A percentile compares a stretch with the other conserved stretches of the same genome.
phyloP scores from a whole-genome alignment of 306 rosid species.

The Vicia faba region DNA sequence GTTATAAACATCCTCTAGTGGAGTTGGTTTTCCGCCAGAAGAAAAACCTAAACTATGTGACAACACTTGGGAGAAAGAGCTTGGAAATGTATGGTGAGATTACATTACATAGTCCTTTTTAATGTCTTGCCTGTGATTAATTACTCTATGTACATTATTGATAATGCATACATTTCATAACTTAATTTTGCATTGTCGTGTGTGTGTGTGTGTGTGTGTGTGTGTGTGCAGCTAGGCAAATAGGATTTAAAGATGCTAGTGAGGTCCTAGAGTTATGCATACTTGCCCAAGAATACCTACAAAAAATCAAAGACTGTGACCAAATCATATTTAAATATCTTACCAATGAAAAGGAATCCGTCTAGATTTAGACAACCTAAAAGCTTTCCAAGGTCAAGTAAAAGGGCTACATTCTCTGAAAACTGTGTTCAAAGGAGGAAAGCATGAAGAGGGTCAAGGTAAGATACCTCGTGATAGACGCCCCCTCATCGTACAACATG shows the following conservation, averaged over 20 bases:
- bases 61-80: slow-evolving; percentile 75
- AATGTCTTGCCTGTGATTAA: no score
- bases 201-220: no score
- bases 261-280: slow-evolving; percentile 61
- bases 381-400: no score
- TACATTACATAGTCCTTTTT: slow-evolving; percentile 38
- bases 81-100: slow-evolving; percentile 99
- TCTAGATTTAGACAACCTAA: no score
- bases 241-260: slow-evolving; percentile 60
- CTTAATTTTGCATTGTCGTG: background rate
- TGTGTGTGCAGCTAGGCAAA: slow-evolving; percentile 60
- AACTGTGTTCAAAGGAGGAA: no score
- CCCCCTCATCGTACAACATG: no score
- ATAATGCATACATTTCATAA: no score
- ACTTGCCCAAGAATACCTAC: slow-evolving; percentile 60
- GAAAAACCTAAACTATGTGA: slow-evolving; percentile 84
- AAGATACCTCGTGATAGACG: no score
- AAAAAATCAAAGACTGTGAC: slow-evolving; percentile 56
- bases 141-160: no score
- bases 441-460: no score
- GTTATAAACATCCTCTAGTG: no score
- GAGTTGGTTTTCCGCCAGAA: slow-evolving; percentile 93
- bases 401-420: no score
- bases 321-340: slow-evolving; percentile 57
- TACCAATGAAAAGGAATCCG: slow-evolving; percentile 43